Base-by-base conservation (phyloP, 1,139 yeast genomes). In the Suhomyces coccinellae region DNA sequence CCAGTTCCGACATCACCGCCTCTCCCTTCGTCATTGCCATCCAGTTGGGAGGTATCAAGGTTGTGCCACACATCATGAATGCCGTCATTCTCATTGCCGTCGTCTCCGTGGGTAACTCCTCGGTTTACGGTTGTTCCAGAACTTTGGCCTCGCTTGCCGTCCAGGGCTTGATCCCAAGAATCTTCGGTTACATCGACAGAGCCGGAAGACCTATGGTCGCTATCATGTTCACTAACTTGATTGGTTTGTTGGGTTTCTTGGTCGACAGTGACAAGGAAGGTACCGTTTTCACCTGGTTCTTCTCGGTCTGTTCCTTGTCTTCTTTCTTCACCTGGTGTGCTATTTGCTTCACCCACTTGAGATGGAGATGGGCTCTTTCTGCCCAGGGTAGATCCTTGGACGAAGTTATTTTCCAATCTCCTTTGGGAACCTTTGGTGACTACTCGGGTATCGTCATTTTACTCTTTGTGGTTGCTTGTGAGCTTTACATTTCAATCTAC, bases 191-290 rank as follows among this genome's bases (percentile, higher is more conserved):
- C 62, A 72, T 81, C 45, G 86, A 82, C 61, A 67, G 73, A 46
- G 66, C 66, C 38, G 87, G 86, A 16, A 65, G 86, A 57, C 87
- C 86, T 33, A 58, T 80, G 55, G 71, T 73, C 35, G 78, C 85
- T 14, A 73, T 80, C 47, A 44, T 67, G 45, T 63, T 79, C 45
- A 77, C 83, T 38, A 67, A 77, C 41, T 52, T 71, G 1, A 69
- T 85, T 51, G 91, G 89, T 0, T 66, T 78, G 44, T 66, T 85
- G 43, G 83, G 87, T 45, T 85, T 83, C 66, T 72, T 84, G 46
- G 83, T 82, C 15, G 71, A 75, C 4, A 65, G 71, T 45, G 64
- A 69, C 28, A 72, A 80, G 37, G 74, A 82, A 54, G 64, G 58
- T 11, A 61, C 66, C 2, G 76, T 83, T 3, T 83, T 83, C 70